Percentiles rank a stretch among this genome's conserved stretches.
Conservation (phyloP, 768 basidiomycete genomes). For the Lepiota subincarnata region DNA sequence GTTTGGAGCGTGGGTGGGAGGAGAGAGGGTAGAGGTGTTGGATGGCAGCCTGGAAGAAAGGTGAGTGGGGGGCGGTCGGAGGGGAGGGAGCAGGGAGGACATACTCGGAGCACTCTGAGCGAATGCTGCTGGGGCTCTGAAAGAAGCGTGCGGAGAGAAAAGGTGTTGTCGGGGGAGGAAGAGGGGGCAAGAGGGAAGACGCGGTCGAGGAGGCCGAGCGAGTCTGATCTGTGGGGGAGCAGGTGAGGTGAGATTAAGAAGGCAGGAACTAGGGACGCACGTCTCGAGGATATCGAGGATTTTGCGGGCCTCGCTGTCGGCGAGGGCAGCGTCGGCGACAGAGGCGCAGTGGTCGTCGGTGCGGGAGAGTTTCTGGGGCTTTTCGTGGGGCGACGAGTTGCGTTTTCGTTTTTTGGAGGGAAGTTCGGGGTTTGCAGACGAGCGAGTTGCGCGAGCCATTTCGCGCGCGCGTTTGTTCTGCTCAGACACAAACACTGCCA, state of each 20-base stretch:
- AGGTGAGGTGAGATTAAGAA: constrained; percentile 9
- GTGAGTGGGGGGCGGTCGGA: constrained; percentile 7
- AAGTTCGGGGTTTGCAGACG: constrained; percentile 28
- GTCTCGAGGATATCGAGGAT: constrained; percentile 59
- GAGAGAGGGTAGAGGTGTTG: constrained; percentile 65
- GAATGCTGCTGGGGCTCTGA: constrained; percentile 49
- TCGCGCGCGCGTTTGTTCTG: constrained; percentile 14
- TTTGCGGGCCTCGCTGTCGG: constrained; percentile 36
- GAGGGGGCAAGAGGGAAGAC: constrained; percentile 56
- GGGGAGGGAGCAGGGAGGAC: constrained; percentile 14
- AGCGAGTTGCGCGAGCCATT: constrained; percentile 79
- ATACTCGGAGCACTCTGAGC: constrained; percentile 52
- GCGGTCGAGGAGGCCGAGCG: constrained; percentile 75
- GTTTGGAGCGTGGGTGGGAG: constrained; percentile 58
- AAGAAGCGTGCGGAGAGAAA: constrained; percentile 54
- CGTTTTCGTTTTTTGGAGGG: constrained; percentile 61
- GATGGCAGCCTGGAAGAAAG: constrained; percentile 50
- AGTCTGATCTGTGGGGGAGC: constrained; percentile 54
- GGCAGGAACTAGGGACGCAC: constrained; percentile 29
- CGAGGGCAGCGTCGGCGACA: constrained; percentile 16
- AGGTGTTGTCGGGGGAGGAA: constrained; percentile 35
- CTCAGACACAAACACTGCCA: not conserved
- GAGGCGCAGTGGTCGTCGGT: constrained; percentile 22
- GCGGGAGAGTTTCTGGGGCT: constrained; percentile 46
- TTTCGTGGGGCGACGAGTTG: constrained; percentile 30